These are phyloP conservation scores for Carex myosuroides DNA, from an alignment of 176 grass and related monocot species.

Conservation along the genomic window DNA sequence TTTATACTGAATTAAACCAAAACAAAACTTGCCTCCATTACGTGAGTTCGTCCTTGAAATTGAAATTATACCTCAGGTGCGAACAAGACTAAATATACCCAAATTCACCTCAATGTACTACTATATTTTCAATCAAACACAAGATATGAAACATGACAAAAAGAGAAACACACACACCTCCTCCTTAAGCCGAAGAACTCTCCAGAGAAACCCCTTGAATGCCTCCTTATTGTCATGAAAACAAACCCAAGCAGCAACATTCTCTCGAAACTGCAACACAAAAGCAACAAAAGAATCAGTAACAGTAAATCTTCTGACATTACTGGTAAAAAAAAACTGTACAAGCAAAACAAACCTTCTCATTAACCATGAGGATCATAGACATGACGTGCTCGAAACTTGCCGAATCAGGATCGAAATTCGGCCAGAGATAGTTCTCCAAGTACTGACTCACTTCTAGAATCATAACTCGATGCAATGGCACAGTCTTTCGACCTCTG, in stretches of 20 bases:
- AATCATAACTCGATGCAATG: conserved; percentile 93
- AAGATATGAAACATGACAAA: neutral
- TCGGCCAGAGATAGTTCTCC: conserved; percentile 98
- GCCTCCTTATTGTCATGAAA: conserved; percentile 75
- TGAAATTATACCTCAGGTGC: too few relatives aligned
- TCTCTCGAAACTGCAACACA: conserved; percentile 69
- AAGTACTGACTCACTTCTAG: conserved; percentile 98
- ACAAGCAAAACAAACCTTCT: conserved; percentile 45
- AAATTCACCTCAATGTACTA: too few relatives aligned
- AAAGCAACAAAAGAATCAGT: neutral
- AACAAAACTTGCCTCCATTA: too few relatives aligned
- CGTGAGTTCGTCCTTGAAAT: too few relatives aligned
- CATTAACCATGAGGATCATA: conserved; percentile 96
- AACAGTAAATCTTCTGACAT: too few relatives aligned
- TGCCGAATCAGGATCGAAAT: conserved; percentile 51
- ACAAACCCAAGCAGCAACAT: conserved; percentile 77
- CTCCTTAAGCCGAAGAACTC: conserved; percentile 79
- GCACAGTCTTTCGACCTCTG: conserved; percentile 62
- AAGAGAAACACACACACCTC: conserved; percentile 39
- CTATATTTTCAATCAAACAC: too few relatives aligned
- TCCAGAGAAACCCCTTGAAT: conserved; percentile 64
- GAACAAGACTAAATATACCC: too few relatives aligned
- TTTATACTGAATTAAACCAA: too few relatives aligned
- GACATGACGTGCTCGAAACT: conserved; percentile 95
- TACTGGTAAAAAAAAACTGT: too few relatives aligned